Percentiles rank a stretch among this genome's conserved stretches.
Conservation (phyloP, 768 basidiomycete species). For the Chlorophyllum brunneum region DNA sequence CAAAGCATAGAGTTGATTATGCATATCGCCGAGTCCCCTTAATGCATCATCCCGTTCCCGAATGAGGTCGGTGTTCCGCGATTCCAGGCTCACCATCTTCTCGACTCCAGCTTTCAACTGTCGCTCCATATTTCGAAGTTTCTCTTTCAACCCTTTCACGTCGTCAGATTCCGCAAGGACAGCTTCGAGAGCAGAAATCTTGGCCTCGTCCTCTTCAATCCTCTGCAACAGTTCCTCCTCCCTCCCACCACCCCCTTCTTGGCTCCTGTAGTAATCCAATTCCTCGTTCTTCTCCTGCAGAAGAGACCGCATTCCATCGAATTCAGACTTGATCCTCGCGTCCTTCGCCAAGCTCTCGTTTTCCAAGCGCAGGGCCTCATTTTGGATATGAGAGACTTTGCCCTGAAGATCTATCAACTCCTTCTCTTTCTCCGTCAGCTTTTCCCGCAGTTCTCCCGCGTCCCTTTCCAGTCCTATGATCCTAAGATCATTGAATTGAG, state of each 20-base stretch:
- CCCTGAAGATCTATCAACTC: conserved; percentile 39
- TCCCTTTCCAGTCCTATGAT: conserved; percentile 54
- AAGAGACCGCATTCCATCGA: conserved; percentile 37
- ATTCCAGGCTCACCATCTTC: conserved; percentile 37
- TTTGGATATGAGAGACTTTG: conserved; percentile 46
- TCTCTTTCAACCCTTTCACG: conserved; percentile 34
- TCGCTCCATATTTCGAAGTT: conserved; percentile 33
- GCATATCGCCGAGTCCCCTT: conserved; percentile 37
- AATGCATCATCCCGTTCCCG: conserved; percentile 50
- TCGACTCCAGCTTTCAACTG: conserved; percentile 40
- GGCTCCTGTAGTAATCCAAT: conserved; percentile 38
- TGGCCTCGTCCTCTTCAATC: conserved; percentile 71
- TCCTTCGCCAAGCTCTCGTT: conserved; percentile 60
- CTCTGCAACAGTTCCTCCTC: conserved; percentile 61
- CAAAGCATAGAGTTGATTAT: conserved; percentile 26
- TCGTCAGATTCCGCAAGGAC: conserved; percentile 39
- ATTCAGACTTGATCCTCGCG: conserved; percentile 37
- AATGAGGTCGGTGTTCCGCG: conserved; percentile 40
- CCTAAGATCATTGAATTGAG: conserved; percentile 51
- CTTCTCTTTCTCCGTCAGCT: conserved; percentile 39
- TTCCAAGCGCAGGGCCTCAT: conserved; percentile 45
- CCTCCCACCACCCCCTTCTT: conserved; percentile 40
- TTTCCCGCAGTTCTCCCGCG: conserved; percentile 40
- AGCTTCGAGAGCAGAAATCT: conserved; percentile 53
- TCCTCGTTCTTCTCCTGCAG: conserved; percentile 63